Base-by-base conservation (phyloP, 2,329 filamentous ascomycete species). In the Hypoxylon sp. region DNA sequence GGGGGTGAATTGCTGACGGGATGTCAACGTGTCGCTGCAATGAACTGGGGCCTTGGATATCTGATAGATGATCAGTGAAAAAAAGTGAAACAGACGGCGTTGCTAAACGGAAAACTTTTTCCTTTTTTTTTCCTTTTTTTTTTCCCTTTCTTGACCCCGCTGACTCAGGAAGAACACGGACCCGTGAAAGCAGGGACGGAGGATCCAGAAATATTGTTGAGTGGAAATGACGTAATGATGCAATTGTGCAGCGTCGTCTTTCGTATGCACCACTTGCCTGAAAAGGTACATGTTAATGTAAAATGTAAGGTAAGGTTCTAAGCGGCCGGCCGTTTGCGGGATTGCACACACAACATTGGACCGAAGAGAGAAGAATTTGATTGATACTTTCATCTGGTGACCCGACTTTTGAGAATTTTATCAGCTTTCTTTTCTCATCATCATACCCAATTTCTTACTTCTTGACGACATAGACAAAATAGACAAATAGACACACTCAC, bases 21-120 rank as follows among this genome's bases (percentile, higher is more conserved):
- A 17, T 19, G 54, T 13, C 50, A 60, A 44, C 50, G n/a, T 59
- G 54, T 57, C 46, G 40, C 53, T 62, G 57, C 59, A 62, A 35
- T 32, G 38, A 42, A 56, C 51, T 62, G 59, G 59, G 54, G 57
- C 44, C 46, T 11, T 15, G n/a, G n/a, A n/a, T n/a, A n/a, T n/a
- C n/a, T n/a, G 23, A 57, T 35, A 38, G 48, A 30, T 51, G 45
- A 55, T 57, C 59, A 57, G 51, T 40, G 51, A 48, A 29, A 30
- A 38, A 42, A 49, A 50, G 42, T 48, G 50, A 52, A 55, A 55
- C 47, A 21, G 40, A 40, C 51, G 35, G 50, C 21, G 19, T 40
- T 25, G 47, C 38, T 35, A 51, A 44, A 27, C 21, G 36, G 30
- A 52, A 55, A 53, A 50, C 20, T 54, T 56, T 58, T 58, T 37